These are phyloP conservation scores for Cladosporium sp. DNA, from an alignment of 2,329 filamentous ascomycete species.

Conservation along the genomic window DNA sequence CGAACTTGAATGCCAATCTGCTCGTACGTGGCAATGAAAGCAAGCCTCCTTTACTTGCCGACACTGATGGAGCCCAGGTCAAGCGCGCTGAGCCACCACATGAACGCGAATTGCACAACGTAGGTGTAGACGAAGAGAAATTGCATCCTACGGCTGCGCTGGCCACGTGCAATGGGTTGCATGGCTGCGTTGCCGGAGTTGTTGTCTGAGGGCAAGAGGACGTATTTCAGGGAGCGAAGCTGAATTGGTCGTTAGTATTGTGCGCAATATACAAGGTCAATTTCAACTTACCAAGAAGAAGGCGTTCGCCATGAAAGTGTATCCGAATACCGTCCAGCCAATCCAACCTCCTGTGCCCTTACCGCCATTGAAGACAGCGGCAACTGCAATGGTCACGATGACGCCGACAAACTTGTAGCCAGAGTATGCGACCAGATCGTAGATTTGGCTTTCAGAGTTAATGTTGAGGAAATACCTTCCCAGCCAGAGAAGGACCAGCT, in stretches of 20 bases:
- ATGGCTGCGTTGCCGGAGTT: constrained; percentile 58
- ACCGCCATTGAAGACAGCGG: constrained; percentile 70
- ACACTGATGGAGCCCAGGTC: constrained; percentile 18
- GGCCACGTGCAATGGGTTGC: constrained; percentile 71
- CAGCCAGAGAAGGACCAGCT: constrained; percentile 84
- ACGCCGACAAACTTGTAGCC: constrained; percentile 99
- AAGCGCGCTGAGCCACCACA: constrained; percentile 68
- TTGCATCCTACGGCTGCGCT: constrained; percentile 81
- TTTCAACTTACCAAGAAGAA: constrained; percentile 74
- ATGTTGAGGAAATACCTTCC: constrained; percentile 93
- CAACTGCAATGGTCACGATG: constrained; percentile 76
- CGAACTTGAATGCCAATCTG: too few relatives aligned
- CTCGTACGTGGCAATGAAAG: too few relatives aligned
- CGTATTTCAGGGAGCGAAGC: constrained; percentile 93
- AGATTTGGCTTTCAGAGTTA: constrained; percentile 84
- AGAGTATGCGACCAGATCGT: constrained; percentile 91
- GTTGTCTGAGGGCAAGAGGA: constrained; percentile 78
- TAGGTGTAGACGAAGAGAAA: constrained; percentile 95
- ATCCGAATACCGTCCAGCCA: constrained; percentile 82
- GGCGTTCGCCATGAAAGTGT: constrained; percentile 89
- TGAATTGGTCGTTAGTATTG: constrained; percentile 31
- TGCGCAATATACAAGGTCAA: neutral
- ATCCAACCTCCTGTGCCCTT: constrained; percentile 81
- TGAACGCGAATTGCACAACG: constrained; percentile 86
- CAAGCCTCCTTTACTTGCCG: neutral